Evolutionary conservation across 2,329 filamentous ascomycete species (phyloP), one percentile per base, ranked within the genome.

Genomic region (Hypomyces rosellus): DNA sequence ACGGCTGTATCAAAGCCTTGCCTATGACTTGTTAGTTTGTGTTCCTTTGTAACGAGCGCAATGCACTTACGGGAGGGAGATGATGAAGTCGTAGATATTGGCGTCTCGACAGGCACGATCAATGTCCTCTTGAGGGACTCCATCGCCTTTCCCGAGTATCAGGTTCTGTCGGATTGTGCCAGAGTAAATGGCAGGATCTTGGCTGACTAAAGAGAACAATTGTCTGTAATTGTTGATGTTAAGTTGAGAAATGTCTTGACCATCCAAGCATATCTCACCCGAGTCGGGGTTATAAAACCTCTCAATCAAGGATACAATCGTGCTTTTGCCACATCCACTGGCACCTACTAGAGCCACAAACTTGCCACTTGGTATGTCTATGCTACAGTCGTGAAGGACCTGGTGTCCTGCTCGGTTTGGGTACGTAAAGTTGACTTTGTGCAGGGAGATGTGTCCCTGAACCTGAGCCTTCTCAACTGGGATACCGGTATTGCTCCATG

Each of bases 131-230:
- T 96, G 89, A 0, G 81, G 69, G 1, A 92, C 78, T 25, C 84
- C 74, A 5, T 85, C 80, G 9, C 76, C 72, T 38, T 82, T 81
- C 11, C 90, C 89, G 2, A 97, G 80, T 4, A 95, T 70, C 54
- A 97, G 89, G 65, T 97, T 97, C 33, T 97, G 90, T 57, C 79
- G 81, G 62, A 97, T 89, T 0, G 86, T 90, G 41, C 92, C 92
- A 66, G 95, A 90, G 70, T 96, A 97, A 1, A 97, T 73, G 0
- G 91, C 96, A 0, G 92, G 92, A 65, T 97, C 93, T 65, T 97
- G 93, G 34, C 86, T 89, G 14, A 97, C 92, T 9, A 97, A 84
- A 0, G 92, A 86, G 55, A 97, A 80, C 65, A 84, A 81, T 16
- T 78, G 84, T 48, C 92, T 85, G 71, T 96, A 96, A 48, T 90